These are phyloP conservation scores for Pachysandra terminalis DNA, from an alignment of 164 flowering plant species.

Conservation along the genomic window DNA sequence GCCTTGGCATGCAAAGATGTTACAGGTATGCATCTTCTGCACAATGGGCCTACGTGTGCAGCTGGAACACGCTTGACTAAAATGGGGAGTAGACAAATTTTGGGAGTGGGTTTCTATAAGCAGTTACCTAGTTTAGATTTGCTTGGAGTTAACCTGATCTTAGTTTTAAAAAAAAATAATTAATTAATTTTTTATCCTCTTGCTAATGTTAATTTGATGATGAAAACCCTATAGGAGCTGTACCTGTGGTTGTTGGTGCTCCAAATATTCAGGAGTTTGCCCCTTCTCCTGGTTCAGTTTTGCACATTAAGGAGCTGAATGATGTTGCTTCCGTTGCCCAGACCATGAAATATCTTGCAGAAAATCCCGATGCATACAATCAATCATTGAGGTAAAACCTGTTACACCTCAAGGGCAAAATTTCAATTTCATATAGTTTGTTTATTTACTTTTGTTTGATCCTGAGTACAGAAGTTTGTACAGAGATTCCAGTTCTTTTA, in stretches of 20 bases:
- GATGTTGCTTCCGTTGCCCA: conserved; percentile 40
- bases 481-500: neutral
- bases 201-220: neutral
- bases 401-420: too few species aligned
- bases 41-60: too few species aligned
- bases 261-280: conserved; percentile 94
- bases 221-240: conserved; percentile 46
- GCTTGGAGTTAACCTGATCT: conserved; percentile 3
- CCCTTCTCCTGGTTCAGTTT: conserved; percentile 62
- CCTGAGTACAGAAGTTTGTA: neutral
- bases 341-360: conserved; percentile 49
- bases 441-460: neutral
- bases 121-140: neutral
- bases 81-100: too few species aligned
- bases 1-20: too few species aligned
- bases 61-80: too few species aligned
- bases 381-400: conserved; percentile 69
- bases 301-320: conserved; percentile 65
- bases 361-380: conserved; percentile 64
- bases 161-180: too few species aligned
- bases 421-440: too few species aligned
- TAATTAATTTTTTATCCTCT: neutral
- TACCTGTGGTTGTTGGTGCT: conserved; percentile 95
- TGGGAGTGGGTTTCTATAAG: neutral
- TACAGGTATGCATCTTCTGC: too few species aligned